These are phyloP conservation scores for Nitzschia sp. DNA, from an alignment of 108 stramenopile genomes.

Conservation along the genomic window DNA sequence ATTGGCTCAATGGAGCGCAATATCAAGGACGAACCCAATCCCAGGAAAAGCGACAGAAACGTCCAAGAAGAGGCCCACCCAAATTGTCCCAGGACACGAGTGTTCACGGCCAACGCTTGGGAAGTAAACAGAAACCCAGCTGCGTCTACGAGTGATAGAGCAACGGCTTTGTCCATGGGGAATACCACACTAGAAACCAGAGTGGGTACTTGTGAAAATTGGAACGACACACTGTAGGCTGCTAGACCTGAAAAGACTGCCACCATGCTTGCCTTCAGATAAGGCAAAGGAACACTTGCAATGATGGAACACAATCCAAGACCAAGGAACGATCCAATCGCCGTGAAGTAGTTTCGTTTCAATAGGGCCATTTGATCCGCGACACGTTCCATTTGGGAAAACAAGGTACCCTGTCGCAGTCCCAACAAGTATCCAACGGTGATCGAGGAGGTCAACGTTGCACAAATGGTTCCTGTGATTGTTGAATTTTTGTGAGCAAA, in stretches of 20 bases:
- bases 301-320: conserved; percentile 21
- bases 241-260: conserved; percentile 18
- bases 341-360: conserved; percentile 19
- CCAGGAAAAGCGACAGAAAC: conserved; percentile 8
- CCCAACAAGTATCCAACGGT: conserved; percentile 48
- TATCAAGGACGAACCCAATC: conserved; percentile 7
- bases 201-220: conserved; percentile 47
- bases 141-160: conserved; percentile 39
- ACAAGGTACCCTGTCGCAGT: conserved; percentile 30
- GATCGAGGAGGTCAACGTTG: conserved; percentile 40
- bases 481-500: no score
- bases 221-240: conserved; percentile 43
- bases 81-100: conserved; percentile 23
- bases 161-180: conserved; percentile 38
- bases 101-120: conserved; percentile 23
- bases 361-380: conserved; percentile 30
- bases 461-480: conserved; percentile 18
- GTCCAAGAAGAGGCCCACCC: conserved; percentile 27
- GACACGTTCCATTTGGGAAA: conserved; percentile 13
- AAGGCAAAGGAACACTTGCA: not conserved
- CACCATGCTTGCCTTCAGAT: not conserved
- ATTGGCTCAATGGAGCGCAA: conserved; percentile 4
- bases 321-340: conserved; percentile 27
- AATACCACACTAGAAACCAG: conserved; percentile 27
- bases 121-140: conserved; percentile 41